phyloP scores from a whole-genome alignment of 2,329 filamentous ascomycete species.

The Arthroderma sp. region DNA sequence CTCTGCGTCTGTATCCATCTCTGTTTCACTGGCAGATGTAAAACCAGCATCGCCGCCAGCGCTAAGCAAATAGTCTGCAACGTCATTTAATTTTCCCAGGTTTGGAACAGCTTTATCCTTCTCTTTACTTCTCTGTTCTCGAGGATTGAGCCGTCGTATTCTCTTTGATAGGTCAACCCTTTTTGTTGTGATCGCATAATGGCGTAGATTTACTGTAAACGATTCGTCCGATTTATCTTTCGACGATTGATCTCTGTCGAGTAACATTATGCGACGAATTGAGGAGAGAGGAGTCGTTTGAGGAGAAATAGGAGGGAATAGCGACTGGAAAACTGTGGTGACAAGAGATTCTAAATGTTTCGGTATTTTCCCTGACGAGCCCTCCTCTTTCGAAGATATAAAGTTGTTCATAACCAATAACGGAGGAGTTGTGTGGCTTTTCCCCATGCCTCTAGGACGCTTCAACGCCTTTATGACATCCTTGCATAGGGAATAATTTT shows the following conservation, averaged over 20 bases:
- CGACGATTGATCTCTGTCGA: constrained; percentile 60
- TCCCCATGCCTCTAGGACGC: constrained; percentile 67
- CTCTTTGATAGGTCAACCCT: constrained; percentile 73
- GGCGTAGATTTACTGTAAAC: constrained; percentile 76
- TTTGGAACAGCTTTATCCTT: constrained; percentile 63
- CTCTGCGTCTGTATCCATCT: constrained; percentile 87
- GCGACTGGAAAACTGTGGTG: constrained; percentile 87
- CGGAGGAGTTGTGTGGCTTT: constrained; percentile 75
- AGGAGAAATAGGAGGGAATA: constrained; percentile 92
- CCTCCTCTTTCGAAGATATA: constrained; percentile 46
- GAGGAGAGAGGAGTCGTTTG: constrained; percentile 78
- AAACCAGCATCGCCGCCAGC: constrained; percentile 56
- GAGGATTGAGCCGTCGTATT: constrained; percentile 70
- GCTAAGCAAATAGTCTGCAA: constrained; percentile 79
- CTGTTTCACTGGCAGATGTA: constrained; percentile 83
- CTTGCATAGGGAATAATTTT: constrained; percentile 87
- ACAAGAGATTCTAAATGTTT: constrained; percentile 88
- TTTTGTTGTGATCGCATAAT: constrained; percentile 91
- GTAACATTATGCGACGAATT: constrained; percentile 79
- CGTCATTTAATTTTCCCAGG: constrained; percentile 78
- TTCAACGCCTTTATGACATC: constrained; percentile 76
- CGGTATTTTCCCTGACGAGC: constrained; percentile 56
- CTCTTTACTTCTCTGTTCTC: constrained; percentile 61
- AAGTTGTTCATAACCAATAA: constrained; percentile 99
- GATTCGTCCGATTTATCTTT: constrained; percentile 43